Base-by-base conservation (phyloP, 2,329 filamentous ascomycete species). In the Colletotrichum melonis region DNA sequence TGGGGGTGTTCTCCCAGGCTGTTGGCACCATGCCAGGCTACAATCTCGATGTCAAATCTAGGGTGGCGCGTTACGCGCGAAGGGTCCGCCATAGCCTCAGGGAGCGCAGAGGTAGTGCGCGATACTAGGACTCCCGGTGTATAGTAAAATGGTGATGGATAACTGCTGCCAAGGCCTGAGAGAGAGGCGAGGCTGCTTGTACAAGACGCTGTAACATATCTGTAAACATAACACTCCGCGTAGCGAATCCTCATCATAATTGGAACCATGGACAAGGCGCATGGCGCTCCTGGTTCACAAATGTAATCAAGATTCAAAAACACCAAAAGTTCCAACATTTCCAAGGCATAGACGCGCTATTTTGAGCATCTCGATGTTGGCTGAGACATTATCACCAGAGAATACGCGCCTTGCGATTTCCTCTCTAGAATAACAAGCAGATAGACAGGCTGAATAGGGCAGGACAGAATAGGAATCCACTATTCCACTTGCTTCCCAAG, bases 11-110 rank as follows among this genome's bases (percentile, higher is more conserved):
- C 46, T 65, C 74, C 52, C 66, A 74, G 49, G 63, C 65, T 0
- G 56, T 76, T n/a, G 59, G 64, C 24, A 67, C 71, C 38, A 72
- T 74, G 66, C 74, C 75, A n/a, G 74, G 60, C 54, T 75, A 75
- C 65, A 71, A 73, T 28, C 35, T 73, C 22, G 68, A 74, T 19
- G 64, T 70, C n/a, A 73, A 70, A 63, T 60, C 68, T n/a, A 70
- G 54, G 62, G 49, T 76, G 14, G 71, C 62, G 46, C 49, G 26
- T 42, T 54, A 63, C 28, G 58, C 42, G 9, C 72, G 68, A 22
- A 63, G 69, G 11, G 30, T 74, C 26, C 72, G 69, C 30, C 38
- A 58, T 57, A 12, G 14, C 6, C 22, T 62, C 22, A 58, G 32
- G 59, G 24, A 64, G 28, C 49, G 57, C 26, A 24, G 4, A 2